Evolutionary conservation across 2,329 filamentous ascomycete species (phyloP).

Genomic region (Pyricularia pennisetigena): DNA sequence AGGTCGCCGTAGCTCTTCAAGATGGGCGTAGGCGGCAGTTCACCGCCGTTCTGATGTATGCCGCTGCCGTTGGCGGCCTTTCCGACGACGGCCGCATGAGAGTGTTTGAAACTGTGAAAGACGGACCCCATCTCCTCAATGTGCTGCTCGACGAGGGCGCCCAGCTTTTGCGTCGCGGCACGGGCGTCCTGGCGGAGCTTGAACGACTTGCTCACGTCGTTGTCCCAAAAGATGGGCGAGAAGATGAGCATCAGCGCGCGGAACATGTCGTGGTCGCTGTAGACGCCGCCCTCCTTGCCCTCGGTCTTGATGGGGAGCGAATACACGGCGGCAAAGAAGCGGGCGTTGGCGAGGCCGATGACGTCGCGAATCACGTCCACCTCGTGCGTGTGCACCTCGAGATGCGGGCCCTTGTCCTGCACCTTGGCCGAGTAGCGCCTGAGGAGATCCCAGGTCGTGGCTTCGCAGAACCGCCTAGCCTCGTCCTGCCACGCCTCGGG

Average conservation of each 20-base stretch:
- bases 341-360: constrained; percentile 46
- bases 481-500: not conserved
- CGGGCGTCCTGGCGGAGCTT: not conserved
- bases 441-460: constrained; percentile 3
- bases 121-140: not conserved
- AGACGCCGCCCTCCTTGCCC: not conserved
- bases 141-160: not conserved
- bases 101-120: not conserved
- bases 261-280: constrained; percentile 29
- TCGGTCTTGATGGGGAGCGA: constrained; percentile 47
- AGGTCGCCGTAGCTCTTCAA: constrained; percentile 48
- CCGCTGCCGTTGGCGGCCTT: not conserved
- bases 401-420: not conserved
- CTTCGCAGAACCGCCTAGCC: not conserved
- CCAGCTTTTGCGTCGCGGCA: not conserved
- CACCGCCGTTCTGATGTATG: not conserved
- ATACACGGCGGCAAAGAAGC: constrained; percentile 45
- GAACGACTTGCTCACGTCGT: not conserved
- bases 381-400: constrained; percentile 20
- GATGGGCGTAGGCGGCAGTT: constrained; percentile 14
- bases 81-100: not conserved
- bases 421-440: not conserved
- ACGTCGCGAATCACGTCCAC: constrained; percentile 39
- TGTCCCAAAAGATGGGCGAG: constrained; percentile 2
- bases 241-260: constrained; percentile 27